Evolutionary conservation across 345 rosid genomes (phyloP).

Genomic region (Acer yangbiense): DNA sequence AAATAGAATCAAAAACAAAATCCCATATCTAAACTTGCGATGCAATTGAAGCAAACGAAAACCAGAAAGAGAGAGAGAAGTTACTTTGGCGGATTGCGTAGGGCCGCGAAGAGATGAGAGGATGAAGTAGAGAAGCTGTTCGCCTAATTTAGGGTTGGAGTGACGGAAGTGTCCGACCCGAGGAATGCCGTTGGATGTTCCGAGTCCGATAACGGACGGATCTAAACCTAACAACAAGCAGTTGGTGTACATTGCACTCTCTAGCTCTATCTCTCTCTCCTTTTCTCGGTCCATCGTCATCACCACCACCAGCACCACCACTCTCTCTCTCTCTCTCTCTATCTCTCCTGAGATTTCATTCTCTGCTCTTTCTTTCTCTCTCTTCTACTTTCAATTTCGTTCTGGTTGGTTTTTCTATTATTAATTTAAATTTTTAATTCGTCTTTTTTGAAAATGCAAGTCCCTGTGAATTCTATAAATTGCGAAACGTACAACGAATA

Average conservation of each 20-base stretch:
- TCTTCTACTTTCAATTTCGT: neutral
- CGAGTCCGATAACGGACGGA: constrained; percentile 87
- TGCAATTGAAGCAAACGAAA: constrained; percentile 8
- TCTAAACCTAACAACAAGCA: constrained; percentile 93
- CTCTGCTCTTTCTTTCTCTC: constrained; percentile 19
- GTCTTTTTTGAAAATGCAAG: constrained; percentile 28
- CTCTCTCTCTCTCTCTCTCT: constrained; percentile 21
- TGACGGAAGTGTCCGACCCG: constrained; percentile 97
- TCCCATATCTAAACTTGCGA: constrained; percentile 11
- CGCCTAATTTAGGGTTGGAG: constrained; percentile 99
- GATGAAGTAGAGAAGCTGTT: constrained; percentile 97
- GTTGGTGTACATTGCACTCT: constrained; percentile 99
- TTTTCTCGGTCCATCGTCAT: constrained; percentile 99
- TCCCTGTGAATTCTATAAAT: constrained; percentile 21
- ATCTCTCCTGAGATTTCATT: constrained; percentile 10
- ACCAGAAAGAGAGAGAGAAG: constrained; percentile 13
- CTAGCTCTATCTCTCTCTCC: constrained; percentile 98
- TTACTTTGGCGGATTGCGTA: constrained; percentile 87
- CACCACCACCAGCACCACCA: constrained; percentile 30
- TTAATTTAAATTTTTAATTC: constrained; percentile 15
- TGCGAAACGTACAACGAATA: constrained; percentile 3
- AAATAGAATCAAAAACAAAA: constrained; percentile 18
- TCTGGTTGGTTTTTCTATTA: constrained; percentile 28
- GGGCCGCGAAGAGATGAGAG: constrained; percentile 99
- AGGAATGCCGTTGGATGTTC: constrained; percentile 74